These are phyloP conservation scores for Noccaea caerulescens DNA, from an alignment of 345 rosid species.

Conservation along the genomic window DNA sequence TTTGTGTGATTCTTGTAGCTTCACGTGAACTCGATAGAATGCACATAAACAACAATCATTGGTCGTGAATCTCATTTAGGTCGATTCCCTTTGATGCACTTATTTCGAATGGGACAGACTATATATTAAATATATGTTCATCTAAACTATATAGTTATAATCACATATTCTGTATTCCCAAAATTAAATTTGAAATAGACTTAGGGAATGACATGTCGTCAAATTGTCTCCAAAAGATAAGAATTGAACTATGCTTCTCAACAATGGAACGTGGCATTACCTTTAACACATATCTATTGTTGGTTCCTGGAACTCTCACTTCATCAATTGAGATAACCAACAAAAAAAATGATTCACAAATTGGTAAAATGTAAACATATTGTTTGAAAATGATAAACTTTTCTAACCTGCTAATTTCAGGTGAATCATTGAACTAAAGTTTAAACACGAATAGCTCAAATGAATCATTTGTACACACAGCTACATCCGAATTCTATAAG, in stretches of 20 bases:
- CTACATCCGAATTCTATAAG: neutral
- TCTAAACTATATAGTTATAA: conserved; percentile 19
- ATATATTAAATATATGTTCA: conserved; percentile 9
- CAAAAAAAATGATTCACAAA: neutral
- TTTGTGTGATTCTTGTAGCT: conserved; percentile 37
- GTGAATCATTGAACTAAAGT: neutral
- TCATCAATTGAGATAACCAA: neutral
- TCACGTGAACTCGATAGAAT: conserved; percentile 38
- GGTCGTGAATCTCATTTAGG: conserved; percentile 37
- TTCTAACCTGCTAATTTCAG: neutral
- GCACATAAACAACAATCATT: conserved; percentile 31
- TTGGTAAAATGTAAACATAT: neutral
- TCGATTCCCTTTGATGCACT: conserved; percentile 29
- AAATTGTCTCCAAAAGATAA: conserved; percentile 38
- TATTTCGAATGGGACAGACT: conserved; percentile 29
- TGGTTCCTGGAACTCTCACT: conserved; percentile 19
- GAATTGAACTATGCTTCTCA: conserved; percentile 34
- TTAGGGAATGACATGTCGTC: conserved; percentile 37
- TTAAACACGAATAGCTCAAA: neutral
- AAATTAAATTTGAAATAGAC: conserved; percentile 33
- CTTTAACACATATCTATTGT: conserved; percentile 29
- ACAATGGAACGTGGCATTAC: conserved; percentile 41
- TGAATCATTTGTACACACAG: neutral
- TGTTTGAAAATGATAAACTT: neutral
- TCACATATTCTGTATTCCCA: conserved; percentile 1